These are phyloP conservation scores for Gymnopilus junonius DNA, from an alignment of 768 basidiomycete genomes.

Conservation along the genomic window DNA sequence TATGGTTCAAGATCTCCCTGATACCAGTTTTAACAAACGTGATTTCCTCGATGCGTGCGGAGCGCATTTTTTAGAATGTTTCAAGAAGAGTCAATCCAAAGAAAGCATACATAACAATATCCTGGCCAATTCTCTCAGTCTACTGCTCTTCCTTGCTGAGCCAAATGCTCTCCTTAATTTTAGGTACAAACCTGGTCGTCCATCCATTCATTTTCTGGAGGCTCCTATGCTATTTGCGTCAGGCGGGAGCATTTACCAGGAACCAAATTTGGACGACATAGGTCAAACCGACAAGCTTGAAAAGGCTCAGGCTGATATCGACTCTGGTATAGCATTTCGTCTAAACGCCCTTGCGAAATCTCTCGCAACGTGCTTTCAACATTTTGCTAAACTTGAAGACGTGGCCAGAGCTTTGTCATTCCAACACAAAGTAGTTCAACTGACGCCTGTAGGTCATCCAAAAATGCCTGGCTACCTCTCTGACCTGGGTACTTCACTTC, in stretches of 20 bases:
- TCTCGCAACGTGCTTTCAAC: not conserved
- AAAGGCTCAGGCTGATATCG: not conserved
- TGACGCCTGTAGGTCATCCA: not conserved
- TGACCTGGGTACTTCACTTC: not conserved
- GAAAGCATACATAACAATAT: not conserved
- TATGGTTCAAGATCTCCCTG: not conserved
- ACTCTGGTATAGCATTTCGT: not conserved
- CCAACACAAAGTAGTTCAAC: not conserved
- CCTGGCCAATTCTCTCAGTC: not conserved
- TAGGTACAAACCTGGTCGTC: too few species aligned
- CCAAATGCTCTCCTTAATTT: too few species aligned
- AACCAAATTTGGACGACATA: too few species aligned
- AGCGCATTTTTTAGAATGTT: not conserved
- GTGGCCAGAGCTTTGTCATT: not conserved
- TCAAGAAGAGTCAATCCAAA: not conserved
- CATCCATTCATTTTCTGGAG: too few species aligned
- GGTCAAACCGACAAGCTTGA: too few species aligned
- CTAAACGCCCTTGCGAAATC: slow-evolving; percentile 7
- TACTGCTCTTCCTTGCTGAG: not conserved
- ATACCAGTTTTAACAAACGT: not conserved
- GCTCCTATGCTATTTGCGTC: too few species aligned
- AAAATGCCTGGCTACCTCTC: not conserved
- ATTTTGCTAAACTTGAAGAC: not conserved
- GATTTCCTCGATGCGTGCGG: not conserved
- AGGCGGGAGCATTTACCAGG: too few species aligned